phyloP scores from a whole-genome alignment of 352 stramenopile genomes.

The Globisporangium abappressorium region DNA sequence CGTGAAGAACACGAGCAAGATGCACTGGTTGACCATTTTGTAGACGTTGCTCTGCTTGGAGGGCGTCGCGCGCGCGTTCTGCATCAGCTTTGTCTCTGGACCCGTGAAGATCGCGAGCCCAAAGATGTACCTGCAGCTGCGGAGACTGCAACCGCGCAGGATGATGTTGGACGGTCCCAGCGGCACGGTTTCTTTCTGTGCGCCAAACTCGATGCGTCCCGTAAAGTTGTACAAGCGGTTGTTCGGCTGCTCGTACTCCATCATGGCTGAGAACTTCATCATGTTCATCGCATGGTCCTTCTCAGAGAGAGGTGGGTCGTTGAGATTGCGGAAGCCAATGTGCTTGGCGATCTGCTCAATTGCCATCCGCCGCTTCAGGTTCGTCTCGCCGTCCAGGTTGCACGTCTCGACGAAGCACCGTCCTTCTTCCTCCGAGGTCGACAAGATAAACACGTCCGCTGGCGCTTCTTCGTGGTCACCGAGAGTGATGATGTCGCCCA shows the following conservation, averaged over 20 bases:
- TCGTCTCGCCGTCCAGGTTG: constrained; percentile 94
- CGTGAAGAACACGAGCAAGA: constrained; percentile 66
- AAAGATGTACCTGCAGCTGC: constrained; percentile 54
- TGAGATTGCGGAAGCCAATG: constrained; percentile 57
- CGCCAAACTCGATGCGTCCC: constrained; percentile 38
- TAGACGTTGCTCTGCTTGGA: constrained; percentile 79
- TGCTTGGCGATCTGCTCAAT: constrained; percentile 54
- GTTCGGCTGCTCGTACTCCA: constrained; percentile 82
- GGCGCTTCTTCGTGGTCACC: constrained; percentile 55
- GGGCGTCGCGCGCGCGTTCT: constrained; percentile 60
- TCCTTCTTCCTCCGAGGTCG: constrained; percentile 70
- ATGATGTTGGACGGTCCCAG: constrained; percentile 78
- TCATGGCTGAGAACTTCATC: constrained; percentile 33
- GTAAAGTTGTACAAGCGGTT: constrained; percentile 76
- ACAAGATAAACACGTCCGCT: constrained; percentile 68
- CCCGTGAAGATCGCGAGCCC: constrained; percentile 90
- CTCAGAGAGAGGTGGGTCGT: constrained; percentile 41
- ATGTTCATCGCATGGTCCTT: constrained; percentile 34
- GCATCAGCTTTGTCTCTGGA: constrained; percentile 85
- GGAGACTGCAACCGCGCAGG: constrained; percentile 73
- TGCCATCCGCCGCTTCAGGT: constrained; percentile 83
- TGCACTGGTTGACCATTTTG: constrained; percentile 63
- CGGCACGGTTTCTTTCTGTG: constrained; percentile 32
- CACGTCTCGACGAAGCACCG: constrained; percentile 91
- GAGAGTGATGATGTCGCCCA: constrained; percentile 66